Evolutionary conservation across 2,329 filamentous ascomycete species (phyloP), one percentile per base, ranked within the genome.

Genomic region (Fusarium coffeatum): DNA sequence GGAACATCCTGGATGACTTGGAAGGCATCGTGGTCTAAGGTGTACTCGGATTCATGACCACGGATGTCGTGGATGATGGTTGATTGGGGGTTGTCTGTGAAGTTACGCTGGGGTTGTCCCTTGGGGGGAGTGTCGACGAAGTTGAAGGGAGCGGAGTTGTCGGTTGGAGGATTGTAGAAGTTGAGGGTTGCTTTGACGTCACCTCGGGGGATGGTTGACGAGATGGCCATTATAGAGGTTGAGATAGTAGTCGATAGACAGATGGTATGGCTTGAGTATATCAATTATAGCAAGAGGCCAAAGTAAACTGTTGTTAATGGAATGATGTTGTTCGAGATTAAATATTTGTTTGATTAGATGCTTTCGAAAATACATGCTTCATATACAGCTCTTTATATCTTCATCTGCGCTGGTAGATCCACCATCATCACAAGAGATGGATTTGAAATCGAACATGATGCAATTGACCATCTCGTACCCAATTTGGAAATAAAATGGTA

Each of bases 21-120:
- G 83, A 97, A 97, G 69, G 93, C 93, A 78, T 94, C 89, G 59
- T 83, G 84, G 81, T 95, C 91, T 16, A 96, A 86, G 10, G 79
- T 86, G 80, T 90, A 94, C 20, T 85, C 81, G 5, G 82, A 76
- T 76, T 96, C 93, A 54, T 83, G 84, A 53, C 90, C 91, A 55
- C 94, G 92, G 73, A 94, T 85, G 81, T 98, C 94, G 66, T 85
- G 82, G 74, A 98, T 86, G 7, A 77, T 76, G 30, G 93, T 87
- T 5, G 84, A 76, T 23, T 88, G 83, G 11, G 78, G 46, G 42
- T 79, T 72, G 63, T 84, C 80, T 55, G 79, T 79, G 79, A 88
- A 92, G 84, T 97, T 97, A 69, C 86, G 85, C 74, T 88, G 86
- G 0, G 89, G 88, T 27, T 85, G 76, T 61, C 89, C 90, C 3